These are phyloP conservation scores for Pouteria campechiana DNA, from an alignment of 179 eudicot genomes.

Conservation along the genomic window DNA sequence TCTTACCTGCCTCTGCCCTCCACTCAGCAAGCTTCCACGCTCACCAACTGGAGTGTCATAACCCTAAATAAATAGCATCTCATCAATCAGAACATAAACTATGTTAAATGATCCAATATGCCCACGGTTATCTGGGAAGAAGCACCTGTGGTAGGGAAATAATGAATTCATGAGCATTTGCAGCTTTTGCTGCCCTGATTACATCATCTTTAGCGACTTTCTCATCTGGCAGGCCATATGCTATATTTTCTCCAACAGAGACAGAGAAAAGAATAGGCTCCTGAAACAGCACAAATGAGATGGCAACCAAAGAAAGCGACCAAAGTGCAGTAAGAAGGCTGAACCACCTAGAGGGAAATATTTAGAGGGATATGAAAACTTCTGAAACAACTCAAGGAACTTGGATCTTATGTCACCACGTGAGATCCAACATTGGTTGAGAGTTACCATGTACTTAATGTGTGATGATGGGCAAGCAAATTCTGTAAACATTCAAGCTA, in stretches of 20 bases:
- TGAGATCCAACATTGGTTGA: too few relatives aligned
- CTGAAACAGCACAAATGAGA: too few relatives aligned
- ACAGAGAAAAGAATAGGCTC: conserved; percentile 96
- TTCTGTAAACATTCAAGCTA: too few relatives aligned
- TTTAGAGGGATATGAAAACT: too few relatives aligned
- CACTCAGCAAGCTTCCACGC: conserved; percentile 93
- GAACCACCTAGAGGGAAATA: too few relatives aligned
- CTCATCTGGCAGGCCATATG: conserved; percentile 93
- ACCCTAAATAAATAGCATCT: conserved; percentile 39
- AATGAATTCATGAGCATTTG: conserved; percentile 96
- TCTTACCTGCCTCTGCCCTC: conserved; percentile 95
- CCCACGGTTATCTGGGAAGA: conserved; percentile 2
- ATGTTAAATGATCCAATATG: background rate
- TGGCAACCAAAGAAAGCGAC: too few relatives aligned
- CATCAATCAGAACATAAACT: conserved; percentile 10
- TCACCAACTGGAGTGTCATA: conserved; percentile 98
- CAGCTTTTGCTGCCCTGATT: conserved; percentile 96
- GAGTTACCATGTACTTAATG: too few relatives aligned
- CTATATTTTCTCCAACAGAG: conserved; percentile 94
- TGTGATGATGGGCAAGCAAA: too few relatives aligned
- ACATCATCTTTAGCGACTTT: conserved; percentile 80
- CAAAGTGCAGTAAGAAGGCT: too few relatives aligned
- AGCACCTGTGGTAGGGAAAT: conserved; percentile 90
- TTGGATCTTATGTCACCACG: too few relatives aligned
- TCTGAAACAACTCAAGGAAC: too few relatives aligned